These are phyloP conservation scores for Diutina catenulata DNA, from an alignment of 1,139 yeast species.

Conservation along the genomic window DNA sequence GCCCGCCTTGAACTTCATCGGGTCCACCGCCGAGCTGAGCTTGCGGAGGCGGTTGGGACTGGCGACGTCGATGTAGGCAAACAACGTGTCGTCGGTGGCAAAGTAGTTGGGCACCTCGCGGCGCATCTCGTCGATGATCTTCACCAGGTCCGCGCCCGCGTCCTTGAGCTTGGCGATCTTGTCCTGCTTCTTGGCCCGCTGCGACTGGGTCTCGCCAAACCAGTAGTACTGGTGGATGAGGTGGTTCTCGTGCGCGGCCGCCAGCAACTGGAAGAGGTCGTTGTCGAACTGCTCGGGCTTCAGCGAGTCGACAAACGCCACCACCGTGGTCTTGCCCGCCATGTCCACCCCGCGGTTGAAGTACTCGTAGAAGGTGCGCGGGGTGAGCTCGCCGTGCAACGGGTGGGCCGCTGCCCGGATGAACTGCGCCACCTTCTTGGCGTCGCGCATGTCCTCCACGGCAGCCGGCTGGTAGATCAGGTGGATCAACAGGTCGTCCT, in stretches of 20 bases:
- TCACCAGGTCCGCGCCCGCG: slow-evolving; percentile 26
- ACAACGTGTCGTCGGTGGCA: slow-evolving; percentile 30
- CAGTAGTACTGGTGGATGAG: slow-evolving; percentile 31
- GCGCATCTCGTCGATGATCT: slow-evolving; percentile 36
- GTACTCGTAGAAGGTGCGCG: slow-evolving; percentile 21
- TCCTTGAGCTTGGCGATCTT: slow-evolving; percentile 32
- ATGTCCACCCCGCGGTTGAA: slow-evolving; percentile 19
- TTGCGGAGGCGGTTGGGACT: too few species aligned
- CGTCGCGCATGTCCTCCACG: slow-evolving; percentile 48
- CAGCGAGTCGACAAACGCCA: slow-evolving; percentile 26
- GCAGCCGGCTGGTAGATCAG: slow-evolving; percentile 47
- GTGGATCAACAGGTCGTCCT: slow-evolving; percentile 42
- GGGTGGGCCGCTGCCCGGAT: slow-evolving; percentile 37
- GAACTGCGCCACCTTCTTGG: slow-evolving; percentile 35
- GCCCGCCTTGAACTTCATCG: background rate
- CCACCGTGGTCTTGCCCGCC: slow-evolving; percentile 28
- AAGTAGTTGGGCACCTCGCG: slow-evolving; percentile 35
- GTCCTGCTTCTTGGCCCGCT: slow-evolving; percentile 31
- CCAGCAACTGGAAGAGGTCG: slow-evolving; percentile 30
- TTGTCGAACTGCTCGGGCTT: slow-evolving; percentile 24
- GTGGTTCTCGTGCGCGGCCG: slow-evolving; percentile 44
- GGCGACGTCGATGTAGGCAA: slow-evolving; percentile 44
- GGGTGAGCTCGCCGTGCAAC: slow-evolving; percentile 37
- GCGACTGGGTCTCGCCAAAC: slow-evolving; percentile 23
- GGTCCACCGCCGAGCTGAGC: background rate